Evolutionary conservation across 2,329 filamentous ascomycete genomes (phyloP), one percentile per base, ranked within the genome.

Genomic region (Ascochyta pisi): DNA sequence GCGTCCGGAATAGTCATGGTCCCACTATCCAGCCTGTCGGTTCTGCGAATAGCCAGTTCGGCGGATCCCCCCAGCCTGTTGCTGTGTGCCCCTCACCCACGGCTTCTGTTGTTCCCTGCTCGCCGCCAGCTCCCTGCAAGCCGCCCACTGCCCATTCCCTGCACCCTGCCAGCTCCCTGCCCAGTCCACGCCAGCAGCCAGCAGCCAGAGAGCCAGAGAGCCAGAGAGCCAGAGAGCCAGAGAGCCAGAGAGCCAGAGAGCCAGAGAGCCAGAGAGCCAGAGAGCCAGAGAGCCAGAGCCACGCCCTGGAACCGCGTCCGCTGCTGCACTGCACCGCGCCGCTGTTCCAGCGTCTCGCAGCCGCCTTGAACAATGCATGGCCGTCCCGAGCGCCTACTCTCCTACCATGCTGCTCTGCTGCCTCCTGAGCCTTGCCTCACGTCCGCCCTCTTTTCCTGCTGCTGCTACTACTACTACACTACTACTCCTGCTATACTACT

Each of bases 21-120:
- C 59, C 67, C 67, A 56, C 54, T 50, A 60, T 53, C 67, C 66
- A 59, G 16, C 33, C 41, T 48, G 43, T 61, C 65, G 63, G 66
- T 50, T 35, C 50, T 51, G 35, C 44, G 50, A 61, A 50, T 47
- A 58, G 52, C 64, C 57, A 52, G 50, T 50, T 57, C 50, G 57
- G 61, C 64, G 65, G 64, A 60, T 58, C 50, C 52, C 54, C 41
- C 44, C 51, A 54, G 44, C 38, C 50, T 22, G 27, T 37, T 6
- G 29, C 35, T 29, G 35, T 37, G 23, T 22, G 46, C 46, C 46
- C 40, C 41, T 50, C 47, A 45, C 43, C 53, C 47, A 50, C 26
- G 34, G 53, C 37, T 29, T 31, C 16, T 29, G 24, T 42, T 19
- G 19, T 19, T 19, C 19, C 19, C 19, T 19, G 19, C 19, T 19